These are phyloP conservation scores for Pterocarpus macrocarpus DNA, from an alignment of 306 rosid species.

Conservation along the genomic window DNA sequence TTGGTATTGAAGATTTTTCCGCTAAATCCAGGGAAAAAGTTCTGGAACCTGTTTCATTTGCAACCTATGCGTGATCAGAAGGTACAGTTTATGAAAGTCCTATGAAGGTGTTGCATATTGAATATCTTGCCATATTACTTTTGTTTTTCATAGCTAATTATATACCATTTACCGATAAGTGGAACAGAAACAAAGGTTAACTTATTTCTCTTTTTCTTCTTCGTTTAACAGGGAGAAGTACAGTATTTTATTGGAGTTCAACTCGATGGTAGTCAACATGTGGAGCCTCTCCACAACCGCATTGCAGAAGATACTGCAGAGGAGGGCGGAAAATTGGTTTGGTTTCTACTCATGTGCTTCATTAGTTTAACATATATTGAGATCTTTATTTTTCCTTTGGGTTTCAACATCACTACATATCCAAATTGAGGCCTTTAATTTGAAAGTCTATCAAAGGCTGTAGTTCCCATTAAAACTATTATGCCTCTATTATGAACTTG, in stretches of 20 bases:
- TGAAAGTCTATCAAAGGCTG: constrained; percentile 1
- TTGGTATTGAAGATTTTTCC: constrained; percentile 39
- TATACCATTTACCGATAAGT: neutral
- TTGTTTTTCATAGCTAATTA: neutral
- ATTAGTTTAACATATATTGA: neutral
- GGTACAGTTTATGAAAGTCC: constrained; percentile 51
- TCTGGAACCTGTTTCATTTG: constrained; percentile 96
- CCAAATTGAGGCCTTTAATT: constrained; percentile 18
- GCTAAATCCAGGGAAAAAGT: constrained; percentile 81
- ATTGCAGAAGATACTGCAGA: constrained; percentile 72
- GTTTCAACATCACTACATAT: constrained; percentile 22
- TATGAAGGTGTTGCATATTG: constrained; percentile 16
- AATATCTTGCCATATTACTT: constrained; percentile 14
- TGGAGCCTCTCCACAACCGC: constrained; percentile 85
- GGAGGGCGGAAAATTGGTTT: constrained; percentile 78
- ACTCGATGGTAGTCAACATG: constrained; percentile 96
- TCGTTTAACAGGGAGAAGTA: constrained; percentile 85
- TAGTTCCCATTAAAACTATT: neutral
- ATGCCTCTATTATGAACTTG: neutral
- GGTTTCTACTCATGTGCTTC: constrained; percentile 45
- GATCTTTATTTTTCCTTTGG: constrained; percentile 1
- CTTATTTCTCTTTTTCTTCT: constrained; percentile 29
- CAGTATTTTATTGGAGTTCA: constrained; percentile 98
- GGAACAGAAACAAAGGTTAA: constrained; percentile 6
- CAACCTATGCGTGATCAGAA: constrained; percentile 99